A percentile compares a stretch with the other conserved stretches of the same genome.
Conservation (phyloP, 139 green algal genomes). For the Chlamydomonas applanata region DNA sequence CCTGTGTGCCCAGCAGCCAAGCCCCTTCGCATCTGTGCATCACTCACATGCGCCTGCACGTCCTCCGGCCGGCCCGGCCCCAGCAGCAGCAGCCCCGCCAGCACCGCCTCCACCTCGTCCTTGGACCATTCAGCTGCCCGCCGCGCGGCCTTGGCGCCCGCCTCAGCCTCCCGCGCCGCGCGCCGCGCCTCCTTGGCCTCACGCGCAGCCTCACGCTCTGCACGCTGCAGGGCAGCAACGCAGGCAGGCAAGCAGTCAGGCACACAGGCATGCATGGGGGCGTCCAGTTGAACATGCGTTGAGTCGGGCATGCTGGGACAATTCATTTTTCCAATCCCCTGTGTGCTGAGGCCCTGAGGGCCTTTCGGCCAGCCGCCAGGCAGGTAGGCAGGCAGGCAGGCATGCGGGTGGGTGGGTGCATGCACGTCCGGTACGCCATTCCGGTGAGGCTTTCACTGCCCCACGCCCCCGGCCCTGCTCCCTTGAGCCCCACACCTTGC, state of each 20-base stretch:
- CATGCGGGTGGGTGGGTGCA: no score
- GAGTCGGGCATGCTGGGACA: background rate
- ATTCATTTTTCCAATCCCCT: background rate
- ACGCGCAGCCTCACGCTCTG: background rate
- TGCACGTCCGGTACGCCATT: no score
- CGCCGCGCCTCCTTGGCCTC: background rate
- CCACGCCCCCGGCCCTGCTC: no score
- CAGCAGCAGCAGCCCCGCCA: constrained; percentile 47
- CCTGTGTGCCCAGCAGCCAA: no score
- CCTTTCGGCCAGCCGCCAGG: no score
- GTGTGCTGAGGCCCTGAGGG: no score
- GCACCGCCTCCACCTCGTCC: constrained; percentile 44
- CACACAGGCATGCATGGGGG: constrained; percentile 6
- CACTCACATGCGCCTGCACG: background rate
- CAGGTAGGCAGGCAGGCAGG: no score
- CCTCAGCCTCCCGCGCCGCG: background rate
- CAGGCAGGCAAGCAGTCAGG: no score
- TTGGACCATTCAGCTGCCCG: constrained; percentile 26
- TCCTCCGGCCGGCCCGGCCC: constrained; percentile 27
- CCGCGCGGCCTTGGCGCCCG: background rate
- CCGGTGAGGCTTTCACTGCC: no score
- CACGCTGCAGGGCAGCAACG: background rate
- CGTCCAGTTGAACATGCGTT: background rate
- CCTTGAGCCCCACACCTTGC: no score
- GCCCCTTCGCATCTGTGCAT: background rate